phyloP scores from a whole-genome alignment of 441 rosid genomes.

The Arabidopsis hybrid region DNA sequence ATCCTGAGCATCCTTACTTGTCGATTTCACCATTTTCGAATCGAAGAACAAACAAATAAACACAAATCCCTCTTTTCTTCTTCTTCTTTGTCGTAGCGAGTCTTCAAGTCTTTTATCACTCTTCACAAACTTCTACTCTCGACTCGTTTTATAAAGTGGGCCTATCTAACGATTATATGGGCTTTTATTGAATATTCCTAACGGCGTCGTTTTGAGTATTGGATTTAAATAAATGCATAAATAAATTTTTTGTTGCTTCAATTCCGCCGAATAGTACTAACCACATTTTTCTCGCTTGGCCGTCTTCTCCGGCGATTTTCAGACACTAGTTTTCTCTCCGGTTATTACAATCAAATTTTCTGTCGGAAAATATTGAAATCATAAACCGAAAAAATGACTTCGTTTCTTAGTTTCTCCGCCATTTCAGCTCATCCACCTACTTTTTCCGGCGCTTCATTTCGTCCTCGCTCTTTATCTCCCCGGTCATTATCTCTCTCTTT shows the following conservation, averaged over 20 bases:
- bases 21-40: constrained; percentile 71
- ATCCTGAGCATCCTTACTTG: constrained; percentile 75
- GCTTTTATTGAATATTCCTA: not conserved
- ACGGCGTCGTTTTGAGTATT: not conserved
- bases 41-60: constrained; percentile 4
- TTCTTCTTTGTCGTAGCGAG: constrained; percentile 37
- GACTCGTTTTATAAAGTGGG: not conserved
- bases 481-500: constrained; percentile 49
- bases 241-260: constrained; percentile 7
- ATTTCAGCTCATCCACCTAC: constrained; percentile 47
- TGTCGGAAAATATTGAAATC: not conserved
- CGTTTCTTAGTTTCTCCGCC: constrained; percentile 52
- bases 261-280: constrained; percentile 5
- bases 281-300: constrained; percentile 37
- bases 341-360: not conserved
- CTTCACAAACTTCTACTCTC: not conserved
- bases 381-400: constrained; percentile 48
- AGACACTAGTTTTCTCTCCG: constrained; percentile 33
- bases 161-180: constrained; percentile 7
- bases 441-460: constrained; percentile 49
- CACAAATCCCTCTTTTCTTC: constrained; percentile 3
- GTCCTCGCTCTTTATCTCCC: constrained; percentile 48
- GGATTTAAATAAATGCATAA: too few species aligned
- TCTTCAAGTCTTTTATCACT: constrained; percentile 4
- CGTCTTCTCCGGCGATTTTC: constrained; percentile 30